Evolutionary conservation across 257 asterid species (phyloP).

Genomic region (Nicotiana noctiflora): DNA sequence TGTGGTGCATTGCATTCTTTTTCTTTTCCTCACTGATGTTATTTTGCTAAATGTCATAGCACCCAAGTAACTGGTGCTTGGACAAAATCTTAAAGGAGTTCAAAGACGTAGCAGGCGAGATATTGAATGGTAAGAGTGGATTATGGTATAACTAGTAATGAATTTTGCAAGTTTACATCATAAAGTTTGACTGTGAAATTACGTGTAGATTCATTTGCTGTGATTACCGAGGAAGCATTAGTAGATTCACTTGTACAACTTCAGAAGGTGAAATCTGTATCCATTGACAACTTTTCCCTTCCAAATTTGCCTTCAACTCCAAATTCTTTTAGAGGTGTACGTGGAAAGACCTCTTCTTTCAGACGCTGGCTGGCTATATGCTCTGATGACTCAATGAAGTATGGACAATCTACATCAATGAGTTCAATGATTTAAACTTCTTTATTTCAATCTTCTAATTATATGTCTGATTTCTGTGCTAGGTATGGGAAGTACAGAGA

Average conservation of each 20-base stretch:
- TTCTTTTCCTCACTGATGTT: background rate
- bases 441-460: background rate
- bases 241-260: constrained; percentile 51
- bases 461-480: constrained; percentile 12
- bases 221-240: constrained; percentile 55
- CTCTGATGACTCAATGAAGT: constrained; percentile 79
- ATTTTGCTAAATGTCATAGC: constrained; percentile 37
- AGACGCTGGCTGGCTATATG: constrained; percentile 88
- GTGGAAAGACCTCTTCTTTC: constrained; percentile 65
- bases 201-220: constrained; percentile 59
- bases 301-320: constrained; percentile 71
- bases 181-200: constrained; percentile 5
- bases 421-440: background rate
- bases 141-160: constrained; percentile 4
- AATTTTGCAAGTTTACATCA: constrained; percentile 2
- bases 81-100: constrained; percentile 66
- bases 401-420: constrained; percentile 8
- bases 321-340: constrained; percentile 75
- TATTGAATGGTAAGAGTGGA: constrained; percentile 41
- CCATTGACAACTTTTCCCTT: constrained; percentile 50
- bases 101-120: constrained; percentile 43
- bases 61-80: constrained; percentile 84
- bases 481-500: constrained; percentile 75
- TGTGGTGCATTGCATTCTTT: constrained; percentile 12
- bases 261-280: constrained; percentile 32